These are phyloP conservation scores for Wickerhamiella infanticola DNA, from an alignment of 1,139 yeast genomes.

Conservation along the genomic window DNA sequence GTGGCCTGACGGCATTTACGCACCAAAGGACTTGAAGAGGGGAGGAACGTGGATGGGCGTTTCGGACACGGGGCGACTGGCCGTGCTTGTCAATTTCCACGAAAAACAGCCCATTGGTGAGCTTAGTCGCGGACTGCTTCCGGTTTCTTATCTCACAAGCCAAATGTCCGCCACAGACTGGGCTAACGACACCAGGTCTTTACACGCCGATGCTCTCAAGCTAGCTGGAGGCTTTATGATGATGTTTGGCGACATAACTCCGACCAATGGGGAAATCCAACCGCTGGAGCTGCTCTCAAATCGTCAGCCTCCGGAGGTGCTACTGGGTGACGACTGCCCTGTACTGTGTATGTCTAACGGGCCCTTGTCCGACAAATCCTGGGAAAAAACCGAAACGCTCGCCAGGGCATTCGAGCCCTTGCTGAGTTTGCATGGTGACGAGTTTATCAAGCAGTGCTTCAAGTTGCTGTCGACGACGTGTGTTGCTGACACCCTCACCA, in stretches of 20 bases:
- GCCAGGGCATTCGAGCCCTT: slow-evolving; percentile 27
- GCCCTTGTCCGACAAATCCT: slow-evolving; percentile 33
- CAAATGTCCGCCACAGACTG: slow-evolving; percentile 29
- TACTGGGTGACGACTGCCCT: background rate
- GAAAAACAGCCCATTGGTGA: slow-evolving; percentile 26
- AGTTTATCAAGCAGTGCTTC: slow-evolving; percentile 38
- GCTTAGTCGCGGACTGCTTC: background rate
- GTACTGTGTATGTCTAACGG: slow-evolving; percentile 54
- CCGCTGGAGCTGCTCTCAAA: slow-evolving; percentile 8
- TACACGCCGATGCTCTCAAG: slow-evolving; percentile 21
- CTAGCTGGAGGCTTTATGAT: slow-evolving; percentile 75
- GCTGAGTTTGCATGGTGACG: slow-evolving; percentile 3
- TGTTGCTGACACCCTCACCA: slow-evolving; percentile 20
- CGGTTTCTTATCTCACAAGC: slow-evolving; percentile 7
- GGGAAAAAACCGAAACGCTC: slow-evolving; percentile 58
- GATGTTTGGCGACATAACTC: slow-evolving; percentile 40
- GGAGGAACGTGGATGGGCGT: slow-evolving; percentile 88
- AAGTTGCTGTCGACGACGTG: slow-evolving; percentile 36
- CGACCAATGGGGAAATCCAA: slow-evolving; percentile 17
- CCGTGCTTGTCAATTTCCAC: slow-evolving; percentile 58
- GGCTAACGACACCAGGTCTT: background rate
- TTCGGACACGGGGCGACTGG: slow-evolving; percentile 43
- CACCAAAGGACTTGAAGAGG: slow-evolving; percentile 66
- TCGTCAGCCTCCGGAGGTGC: background rate
- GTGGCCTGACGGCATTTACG: slow-evolving; percentile 31